Base-by-base conservation (phyloP, 345 rosid species). In the Isatis tinctoria region DNA sequence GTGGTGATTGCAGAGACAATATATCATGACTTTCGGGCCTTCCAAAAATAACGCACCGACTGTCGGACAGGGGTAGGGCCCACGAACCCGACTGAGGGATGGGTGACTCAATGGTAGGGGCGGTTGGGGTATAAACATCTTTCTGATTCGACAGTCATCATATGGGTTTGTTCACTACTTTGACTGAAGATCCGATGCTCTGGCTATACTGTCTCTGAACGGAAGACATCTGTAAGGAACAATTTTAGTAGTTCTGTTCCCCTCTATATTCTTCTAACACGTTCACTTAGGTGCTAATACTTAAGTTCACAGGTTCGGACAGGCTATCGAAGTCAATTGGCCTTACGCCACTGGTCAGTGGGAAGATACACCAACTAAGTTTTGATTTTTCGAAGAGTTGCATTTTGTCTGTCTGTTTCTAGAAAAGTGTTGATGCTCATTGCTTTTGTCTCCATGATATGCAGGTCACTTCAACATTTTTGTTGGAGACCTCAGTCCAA, bases 241-340 rank as follows among this genome's bases (percentile, higher is more conserved):
- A 59, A 27, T 17, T 18, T 59, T 76, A 5, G 53, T 16, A 0
- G 22, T 44, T 45, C 10, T 45, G 22, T 62, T 33, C 62, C 14
- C 10, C 33, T 27, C 33, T 12, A 58, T 33, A 32, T 1, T 74
- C 32, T 4, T 12, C 4, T 26, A 72, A 24, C 14, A 4, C 35
- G 49, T 77, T 53, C 4, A 58, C 35, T 74, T 44, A 17, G 51
- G 65, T 68, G 45, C 30, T 61, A 54, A 69, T 11, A 33, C n/a
- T 73, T 35, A 40, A 5, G 27, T 70, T 79, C 74, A 60, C 90
- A 95, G 99, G 63, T 92, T 95, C 80, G 99, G 99, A 65, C 99
- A 92, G 83, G 98, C 99, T 70, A 95, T 95, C 79, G 92, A 95
- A 82, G 99, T 95, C 71, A 95, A 95, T 70, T 95, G 99, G 99